Evolutionary conservation across 2,329 filamentous ascomycete genomes (phyloP).

Genomic region (Epichloe glyceriae): DNA sequence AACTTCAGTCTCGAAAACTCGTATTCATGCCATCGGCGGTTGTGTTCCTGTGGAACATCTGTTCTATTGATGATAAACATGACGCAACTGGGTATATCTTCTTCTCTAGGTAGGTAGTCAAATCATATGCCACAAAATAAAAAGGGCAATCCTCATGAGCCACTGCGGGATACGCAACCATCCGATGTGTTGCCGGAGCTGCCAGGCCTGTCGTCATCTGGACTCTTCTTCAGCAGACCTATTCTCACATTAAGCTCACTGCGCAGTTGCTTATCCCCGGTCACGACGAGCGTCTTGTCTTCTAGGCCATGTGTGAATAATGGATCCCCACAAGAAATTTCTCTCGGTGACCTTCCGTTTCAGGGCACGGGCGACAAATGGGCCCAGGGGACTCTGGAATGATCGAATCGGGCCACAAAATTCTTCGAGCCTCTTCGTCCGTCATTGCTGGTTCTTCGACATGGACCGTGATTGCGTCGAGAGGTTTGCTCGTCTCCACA

Average conservation of each 20-base stretch:
- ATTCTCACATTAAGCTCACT: slow-evolving; percentile 19
- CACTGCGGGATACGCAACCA: too few species aligned
- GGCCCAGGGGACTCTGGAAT: slow-evolving; percentile 6
- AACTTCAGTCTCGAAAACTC: too few species aligned
- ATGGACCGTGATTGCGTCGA: not conserved
- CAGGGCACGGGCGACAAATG: slow-evolving; percentile 4
- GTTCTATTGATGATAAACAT: too few species aligned
- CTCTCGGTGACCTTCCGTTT: slow-evolving; percentile 20
- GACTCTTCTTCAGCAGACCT: slow-evolving; percentile 13
- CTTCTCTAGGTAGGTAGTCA: too few species aligned
- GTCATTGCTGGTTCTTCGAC: slow-evolving; percentile 23
- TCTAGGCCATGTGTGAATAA: slow-evolving; percentile 19
- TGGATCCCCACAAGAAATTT: slow-evolving; percentile 27
- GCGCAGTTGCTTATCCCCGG: slow-evolving; percentile 22
- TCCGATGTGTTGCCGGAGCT: not conserved
- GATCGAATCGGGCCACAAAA: slow-evolving; percentile 25
- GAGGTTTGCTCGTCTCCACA: slow-evolving; percentile 2
- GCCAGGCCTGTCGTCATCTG: not conserved
- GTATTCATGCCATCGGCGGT: too few species aligned
- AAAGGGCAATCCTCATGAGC: not conserved
- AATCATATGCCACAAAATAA: not conserved
- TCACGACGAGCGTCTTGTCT: slow-evolving; percentile 25
- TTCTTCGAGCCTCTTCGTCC: slow-evolving; percentile 25
- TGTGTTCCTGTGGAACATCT: too few species aligned
- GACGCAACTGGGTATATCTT: too few species aligned